phyloP scores from a whole-genome alignment of 805 yeast genomes.

The Candida ortonii region DNA sequence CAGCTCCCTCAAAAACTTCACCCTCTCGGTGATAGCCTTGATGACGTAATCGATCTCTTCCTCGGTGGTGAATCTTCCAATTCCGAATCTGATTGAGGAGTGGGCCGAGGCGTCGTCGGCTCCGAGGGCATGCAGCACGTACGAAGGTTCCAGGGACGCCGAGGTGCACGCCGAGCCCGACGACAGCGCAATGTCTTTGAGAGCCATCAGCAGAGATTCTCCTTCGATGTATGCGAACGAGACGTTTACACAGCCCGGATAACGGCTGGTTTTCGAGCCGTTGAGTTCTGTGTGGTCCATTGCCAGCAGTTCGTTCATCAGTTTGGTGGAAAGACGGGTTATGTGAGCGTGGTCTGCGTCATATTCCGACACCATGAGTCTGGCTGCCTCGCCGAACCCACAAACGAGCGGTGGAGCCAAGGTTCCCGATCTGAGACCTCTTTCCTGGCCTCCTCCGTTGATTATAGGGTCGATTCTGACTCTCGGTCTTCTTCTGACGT shows the following conservation, averaged over 20 bases:
- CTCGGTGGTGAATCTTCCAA: conserved; percentile 96
- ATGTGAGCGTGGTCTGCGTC: conserved; percentile 73
- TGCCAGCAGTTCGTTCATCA: conserved; percentile 67
- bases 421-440: conserved; percentile 96
- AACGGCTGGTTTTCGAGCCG: conserved; percentile 73
- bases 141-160: conserved; percentile 96
- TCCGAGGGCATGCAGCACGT: conserved; percentile 93
- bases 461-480: conserved; percentile 94
- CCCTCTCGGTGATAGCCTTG: conserved; percentile 84
- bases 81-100: conserved; percentile 95
- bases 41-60: conserved; percentile 93
- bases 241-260: conserved; percentile 93
- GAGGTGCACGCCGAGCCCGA: conserved; percentile 99
- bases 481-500: conserved; percentile 95
- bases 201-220: conserved; percentile 94
- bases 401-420: conserved; percentile 94
- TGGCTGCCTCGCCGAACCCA: conserved; percentile 97
- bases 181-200: conserved; percentile 92
- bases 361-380: conserved; percentile 72
- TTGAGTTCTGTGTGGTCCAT: conserved; percentile 88
- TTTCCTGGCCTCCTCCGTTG: conserved; percentile 98
- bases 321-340: conserved; percentile 63
- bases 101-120: conserved; percentile 98
- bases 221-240: conserved; percentile 98
- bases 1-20: conserved; percentile 84